Evolutionary conservation across 176 grass and related monocot genomes (phyloP).

Genomic region (Juncus effusus): DNA sequence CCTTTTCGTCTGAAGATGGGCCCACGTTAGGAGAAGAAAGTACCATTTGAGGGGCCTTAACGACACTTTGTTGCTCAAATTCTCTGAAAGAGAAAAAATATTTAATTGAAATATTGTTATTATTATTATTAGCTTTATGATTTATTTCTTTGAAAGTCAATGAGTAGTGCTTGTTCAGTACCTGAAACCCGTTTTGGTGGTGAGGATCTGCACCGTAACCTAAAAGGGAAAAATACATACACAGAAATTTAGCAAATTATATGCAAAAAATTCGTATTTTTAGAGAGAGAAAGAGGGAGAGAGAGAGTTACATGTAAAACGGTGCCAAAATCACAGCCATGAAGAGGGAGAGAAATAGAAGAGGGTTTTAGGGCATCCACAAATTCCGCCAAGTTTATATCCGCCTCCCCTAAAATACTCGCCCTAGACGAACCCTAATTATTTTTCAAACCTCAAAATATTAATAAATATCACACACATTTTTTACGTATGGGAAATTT

Average conservation of each 20-base stretch:
- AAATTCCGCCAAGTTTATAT: slow-evolving; percentile 94
- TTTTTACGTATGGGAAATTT: not conserved
- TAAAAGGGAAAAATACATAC: slow-evolving; percentile 43
- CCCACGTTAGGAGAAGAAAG: slow-evolving; percentile 46
- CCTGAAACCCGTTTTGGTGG: slow-evolving; percentile 99
- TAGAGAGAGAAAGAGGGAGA: slow-evolving; percentile 7
- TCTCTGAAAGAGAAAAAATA: slow-evolving; percentile 51
- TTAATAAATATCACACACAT: slow-evolving; percentile 25
- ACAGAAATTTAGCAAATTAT: slow-evolving; percentile 32
- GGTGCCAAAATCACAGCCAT: slow-evolving; percentile 75
- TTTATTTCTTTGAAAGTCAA: no score
- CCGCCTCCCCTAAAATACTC: slow-evolving; percentile 86
- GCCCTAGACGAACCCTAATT: slow-evolving; percentile 85
- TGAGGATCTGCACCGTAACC: slow-evolving; percentile 88
- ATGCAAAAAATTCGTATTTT: not conserved
- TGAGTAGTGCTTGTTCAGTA: slow-evolving; percentile 17
- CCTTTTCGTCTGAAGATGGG: slow-evolving; percentile 77
- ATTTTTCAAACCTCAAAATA: slow-evolving; percentile 24
- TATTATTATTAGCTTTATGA: no score
- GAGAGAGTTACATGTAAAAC: slow-evolving; percentile 72
- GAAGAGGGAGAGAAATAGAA: slow-evolving; percentile 81
- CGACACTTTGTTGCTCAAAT: slow-evolving; percentile 90
- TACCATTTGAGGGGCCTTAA: slow-evolving; percentile 59
- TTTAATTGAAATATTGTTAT: slow-evolving; percentile 15
- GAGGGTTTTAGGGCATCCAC: slow-evolving; percentile 86